Evolutionary conservation across 1,284 basidiomycete genomes (phyloP).

Genomic region (Cryptococcus neoformans): DNA sequence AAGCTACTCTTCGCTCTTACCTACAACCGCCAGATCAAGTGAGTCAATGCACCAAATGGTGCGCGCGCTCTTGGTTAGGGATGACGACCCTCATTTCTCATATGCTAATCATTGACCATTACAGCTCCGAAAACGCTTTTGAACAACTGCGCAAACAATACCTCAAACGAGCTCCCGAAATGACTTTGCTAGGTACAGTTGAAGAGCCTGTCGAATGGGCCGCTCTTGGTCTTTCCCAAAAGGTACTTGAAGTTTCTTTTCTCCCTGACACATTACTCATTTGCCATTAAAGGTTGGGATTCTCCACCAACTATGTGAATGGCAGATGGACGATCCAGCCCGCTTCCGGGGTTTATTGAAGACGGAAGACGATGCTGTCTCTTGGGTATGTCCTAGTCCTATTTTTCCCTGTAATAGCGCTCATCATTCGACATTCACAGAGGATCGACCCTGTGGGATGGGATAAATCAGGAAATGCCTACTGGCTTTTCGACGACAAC

Average conservation of each 20-base stretch:
- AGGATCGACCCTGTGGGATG: constrained; percentile 55
- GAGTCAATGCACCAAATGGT: constrained; percentile 4
- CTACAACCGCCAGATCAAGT: constrained; percentile 53
- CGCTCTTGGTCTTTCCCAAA: constrained; percentile 50
- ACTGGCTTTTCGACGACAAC: constrained; percentile 58
- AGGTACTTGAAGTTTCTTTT: constrained; percentile 39
- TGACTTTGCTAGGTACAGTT: constrained; percentile 36
- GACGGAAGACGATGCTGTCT: constrained; percentile 52
- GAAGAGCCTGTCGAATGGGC: constrained; percentile 51
- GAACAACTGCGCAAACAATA: constrained; percentile 48
- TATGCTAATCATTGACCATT: not conserved
- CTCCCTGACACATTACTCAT: not conserved
- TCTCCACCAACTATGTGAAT: constrained; percentile 54
- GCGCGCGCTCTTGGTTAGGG: not conserved
- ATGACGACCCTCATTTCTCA: not conserved
- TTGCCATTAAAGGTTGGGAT: constrained; percentile 41
- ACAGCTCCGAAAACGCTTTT: constrained; percentile 44
- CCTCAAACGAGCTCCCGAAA: constrained; percentile 37
- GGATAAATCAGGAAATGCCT: constrained; percentile 55
- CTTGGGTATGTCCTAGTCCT: constrained; percentile 47
- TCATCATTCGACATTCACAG: constrained; percentile 21
- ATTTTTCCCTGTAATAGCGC: not conserved
- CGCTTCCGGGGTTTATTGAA: constrained; percentile 53
- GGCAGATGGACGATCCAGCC: constrained; percentile 55
- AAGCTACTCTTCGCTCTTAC: constrained; percentile 54